Conservation (phyloP, 345 rosid species). For the Linum lewisii region DNA sequence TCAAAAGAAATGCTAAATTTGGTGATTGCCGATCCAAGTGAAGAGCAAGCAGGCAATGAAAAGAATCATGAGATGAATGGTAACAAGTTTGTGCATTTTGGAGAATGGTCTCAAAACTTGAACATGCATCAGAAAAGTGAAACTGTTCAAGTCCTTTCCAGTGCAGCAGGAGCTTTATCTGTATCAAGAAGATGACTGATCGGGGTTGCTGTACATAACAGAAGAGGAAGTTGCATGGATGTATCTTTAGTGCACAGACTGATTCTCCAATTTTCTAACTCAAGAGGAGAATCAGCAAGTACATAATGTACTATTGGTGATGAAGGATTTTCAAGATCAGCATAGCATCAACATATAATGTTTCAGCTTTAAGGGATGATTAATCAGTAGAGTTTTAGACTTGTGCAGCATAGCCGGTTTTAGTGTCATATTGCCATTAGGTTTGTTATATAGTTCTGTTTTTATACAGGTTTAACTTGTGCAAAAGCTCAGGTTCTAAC, state of each 20-base stretch:
- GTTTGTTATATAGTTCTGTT: neutral
- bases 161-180: neutral
- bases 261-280: too few species aligned
- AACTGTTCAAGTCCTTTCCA: neutral
- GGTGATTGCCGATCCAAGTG: neutral
- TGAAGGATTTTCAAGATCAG: too few species aligned
- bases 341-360: neutral
- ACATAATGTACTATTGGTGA: too few species aligned
- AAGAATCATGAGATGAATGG: too few species aligned
- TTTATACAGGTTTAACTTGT: neutral
- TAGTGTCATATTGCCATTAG: neutral
- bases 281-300: too few species aligned
- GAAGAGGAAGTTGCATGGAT: neutral
- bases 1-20: neutral
- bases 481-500: neutral
- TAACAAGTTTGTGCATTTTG: too few species aligned
- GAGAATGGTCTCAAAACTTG: too few species aligned
- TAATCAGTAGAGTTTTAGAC: neutral
- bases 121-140: neutral
- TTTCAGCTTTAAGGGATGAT: neutral
- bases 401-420: neutral
- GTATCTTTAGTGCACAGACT: too few species aligned
- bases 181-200: neutral
- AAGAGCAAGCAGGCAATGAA: neutral
- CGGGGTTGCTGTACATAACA: neutral